Conservation (phyloP, 805 yeast species). For the Candida odintsovae region DNA sequence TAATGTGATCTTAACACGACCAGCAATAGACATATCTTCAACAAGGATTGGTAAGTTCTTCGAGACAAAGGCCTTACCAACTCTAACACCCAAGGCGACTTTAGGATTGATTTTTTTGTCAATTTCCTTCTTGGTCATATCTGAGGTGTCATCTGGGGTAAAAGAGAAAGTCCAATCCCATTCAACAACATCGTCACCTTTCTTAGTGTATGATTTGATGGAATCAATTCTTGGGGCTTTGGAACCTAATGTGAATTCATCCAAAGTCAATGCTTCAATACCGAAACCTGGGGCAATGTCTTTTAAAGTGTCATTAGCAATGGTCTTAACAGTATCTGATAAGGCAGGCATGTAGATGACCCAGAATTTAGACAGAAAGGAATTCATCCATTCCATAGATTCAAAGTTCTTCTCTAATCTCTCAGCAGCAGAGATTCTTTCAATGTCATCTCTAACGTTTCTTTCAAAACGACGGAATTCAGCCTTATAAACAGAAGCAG, state of each 20-base stretch:
- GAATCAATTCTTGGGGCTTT: slow-evolving; percentile 73
- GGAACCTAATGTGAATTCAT: slow-evolving; percentile 75
- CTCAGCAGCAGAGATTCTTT: slow-evolving; percentile 57
- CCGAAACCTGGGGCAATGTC: slow-evolving; percentile 81
- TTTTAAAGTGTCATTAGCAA: slow-evolving; percentile 61
- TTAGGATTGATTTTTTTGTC: slow-evolving; percentile 70
- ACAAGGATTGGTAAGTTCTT: slow-evolving; percentile 73
- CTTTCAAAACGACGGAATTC: slow-evolving; percentile 75
- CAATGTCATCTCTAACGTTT: slow-evolving; percentile 70
- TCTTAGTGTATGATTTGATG: slow-evolving; percentile 66
- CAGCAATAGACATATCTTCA: slow-evolving; percentile 73
- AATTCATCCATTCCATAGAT: slow-evolving; percentile 78
- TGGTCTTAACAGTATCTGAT: slow-evolving; percentile 65
- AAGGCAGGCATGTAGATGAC: slow-evolving; percentile 83
- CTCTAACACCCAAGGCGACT: slow-evolving; percentile 72
- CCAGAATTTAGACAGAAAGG: slow-evolving; percentile 78
- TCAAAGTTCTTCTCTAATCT: slow-evolving; percentile 58
- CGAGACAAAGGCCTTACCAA: slow-evolving; percentile 77
- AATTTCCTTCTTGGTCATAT: slow-evolving; percentile 74
- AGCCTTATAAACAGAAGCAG: slow-evolving; percentile 62
- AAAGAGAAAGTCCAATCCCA: slow-evolving; percentile 84
- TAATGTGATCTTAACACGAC: slow-evolving; percentile 60
- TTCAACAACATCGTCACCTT: slow-evolving; percentile 62
- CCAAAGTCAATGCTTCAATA: slow-evolving; percentile 65
- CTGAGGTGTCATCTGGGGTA: slow-evolving; percentile 77